Percentiles rank a stretch among this genome's conserved stretches.
These are phyloP conservation scores for Aspergillus sp. DNA, from an alignment of 2,329 filamentous ascomycete species.

Conservation along the genomic window DNA sequence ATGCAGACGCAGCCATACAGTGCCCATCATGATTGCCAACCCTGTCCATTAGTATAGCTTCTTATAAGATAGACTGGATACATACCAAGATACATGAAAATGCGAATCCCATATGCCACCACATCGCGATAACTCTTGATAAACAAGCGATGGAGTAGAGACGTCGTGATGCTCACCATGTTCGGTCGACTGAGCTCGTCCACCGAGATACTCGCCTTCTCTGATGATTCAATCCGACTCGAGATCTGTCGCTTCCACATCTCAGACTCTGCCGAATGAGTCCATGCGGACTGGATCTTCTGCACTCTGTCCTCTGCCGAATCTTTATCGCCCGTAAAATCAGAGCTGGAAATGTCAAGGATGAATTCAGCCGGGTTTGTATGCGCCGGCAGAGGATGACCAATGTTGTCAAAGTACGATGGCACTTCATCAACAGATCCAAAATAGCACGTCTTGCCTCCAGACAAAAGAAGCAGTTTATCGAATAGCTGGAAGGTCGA, in stretches of 20 bases:
- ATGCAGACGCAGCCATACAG: slow-evolving; percentile 72
- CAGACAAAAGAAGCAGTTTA: slow-evolving; percentile 68
- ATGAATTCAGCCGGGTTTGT: slow-evolving; percentile 78
- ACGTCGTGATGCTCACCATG: slow-evolving; percentile 50
- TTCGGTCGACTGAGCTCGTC: slow-evolving; percentile 36
- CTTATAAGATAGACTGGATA: background rate
- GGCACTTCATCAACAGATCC: slow-evolving; percentile 56
- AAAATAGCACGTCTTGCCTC: slow-evolving; percentile 68
- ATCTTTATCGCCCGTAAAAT: slow-evolving; percentile 56
- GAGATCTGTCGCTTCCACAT: slow-evolving; percentile 25
- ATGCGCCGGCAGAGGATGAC: slow-evolving; percentile 60
- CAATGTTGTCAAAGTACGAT: slow-evolving; percentile 60
- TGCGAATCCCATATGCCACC: slow-evolving; percentile 75
- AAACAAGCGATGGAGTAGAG: slow-evolving; percentile 71
- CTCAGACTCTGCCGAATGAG: slow-evolving; percentile 39
- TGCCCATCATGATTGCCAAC: slow-evolving; percentile 81
- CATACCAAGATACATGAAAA: slow-evolving; percentile 71
- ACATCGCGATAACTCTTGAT: slow-evolving; percentile 83
- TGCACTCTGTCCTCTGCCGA: slow-evolving; percentile 47
- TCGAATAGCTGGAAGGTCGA: slow-evolving; percentile 77
- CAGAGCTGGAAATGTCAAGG: slow-evolving; percentile 72
- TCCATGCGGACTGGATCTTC: slow-evolving; percentile 54
- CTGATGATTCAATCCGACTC: slow-evolving; percentile 7
- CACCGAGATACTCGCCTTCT: slow-evolving; percentile 20
- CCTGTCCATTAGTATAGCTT: slow-evolving; percentile 30